Conservation (phyloP, 805 yeast species). For the Ogataea saltuana region DNA sequence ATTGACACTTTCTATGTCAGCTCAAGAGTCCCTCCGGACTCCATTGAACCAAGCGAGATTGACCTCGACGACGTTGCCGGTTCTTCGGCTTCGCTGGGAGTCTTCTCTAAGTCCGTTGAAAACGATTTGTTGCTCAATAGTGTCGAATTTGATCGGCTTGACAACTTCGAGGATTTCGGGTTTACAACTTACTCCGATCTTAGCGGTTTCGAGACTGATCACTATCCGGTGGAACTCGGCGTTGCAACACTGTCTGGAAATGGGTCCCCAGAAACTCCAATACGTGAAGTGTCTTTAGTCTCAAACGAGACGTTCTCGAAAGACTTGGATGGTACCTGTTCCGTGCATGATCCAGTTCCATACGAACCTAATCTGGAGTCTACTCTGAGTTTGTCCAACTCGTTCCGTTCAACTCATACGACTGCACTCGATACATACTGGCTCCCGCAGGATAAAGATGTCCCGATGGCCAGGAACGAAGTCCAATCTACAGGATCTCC, state of each 20-base stretch:
- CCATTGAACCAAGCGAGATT: background rate
- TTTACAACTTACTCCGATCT: background rate
- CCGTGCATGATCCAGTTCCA: background rate
- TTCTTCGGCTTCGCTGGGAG: background rate
- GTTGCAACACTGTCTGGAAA: background rate
- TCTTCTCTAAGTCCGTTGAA: background rate
- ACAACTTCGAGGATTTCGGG: background rate
- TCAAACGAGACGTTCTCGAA: too few relatives aligned
- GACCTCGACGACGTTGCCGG: background rate
- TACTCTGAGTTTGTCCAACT: background rate
- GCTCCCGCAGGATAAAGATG: background rate
- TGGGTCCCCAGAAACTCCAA: background rate
- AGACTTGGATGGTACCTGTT: too few relatives aligned
- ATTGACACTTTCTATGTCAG: background rate
- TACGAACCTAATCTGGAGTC: background rate
- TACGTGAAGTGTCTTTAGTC: too few relatives aligned
- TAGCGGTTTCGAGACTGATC: slow-evolving; percentile 2
- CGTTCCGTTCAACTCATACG: background rate
- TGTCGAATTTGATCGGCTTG: background rate
- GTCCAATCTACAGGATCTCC: too few relatives aligned
- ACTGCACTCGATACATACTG: background rate
- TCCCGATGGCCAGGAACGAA: background rate
- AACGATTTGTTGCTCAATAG: background rate
- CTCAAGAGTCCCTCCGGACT: background rate
- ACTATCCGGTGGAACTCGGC: background rate